Base-by-base conservation (phyloP, 1,284 basidiomycete species). In the Cryptococcus wingfieldii region DNA sequence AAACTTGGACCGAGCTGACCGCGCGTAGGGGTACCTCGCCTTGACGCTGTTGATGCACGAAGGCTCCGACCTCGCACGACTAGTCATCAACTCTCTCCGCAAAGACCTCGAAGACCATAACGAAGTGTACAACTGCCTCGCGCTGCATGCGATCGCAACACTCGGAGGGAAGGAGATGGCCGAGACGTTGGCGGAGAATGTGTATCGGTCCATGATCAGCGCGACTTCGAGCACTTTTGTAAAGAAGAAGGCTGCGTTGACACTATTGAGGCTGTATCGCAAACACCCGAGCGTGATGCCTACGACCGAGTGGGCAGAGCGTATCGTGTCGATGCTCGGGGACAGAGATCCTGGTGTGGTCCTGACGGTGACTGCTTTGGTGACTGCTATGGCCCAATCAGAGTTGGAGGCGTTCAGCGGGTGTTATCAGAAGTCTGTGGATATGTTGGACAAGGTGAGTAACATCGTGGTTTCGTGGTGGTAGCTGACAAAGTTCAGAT, bases 131-230 rank as follows among this genome's bases (percentile, higher is more conserved):
- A 98, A 98, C 70, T 98, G 96, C 72, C 82, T 99, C 50, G 96
- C 96, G 1, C 78, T 99, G 51, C 96, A 99, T 70, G 96, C 95
- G 2, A 97, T 99, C 63, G 96, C 96, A 14, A 98, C 97, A 70
- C 90, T 99, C 28, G 96, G 95, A 50, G 91, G 94, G 38, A 89
- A 87, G 69, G 96, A 98, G 77, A 98, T 99, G 92, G 94, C 96
- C 12, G 96, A 98, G 72, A 87, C 93, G 7, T 80, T 99, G 45
- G 86, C 84, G 7, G 90, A 90, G 63, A 91, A 95, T 65, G 96
- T 98, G 0, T 94, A 98, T 76, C 84, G 94, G 47, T 80, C 96
- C 27, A 81, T 99, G 58, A 98, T 99, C 68, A 97, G 93, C 63
- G 91, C 92, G 91, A 98, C 95, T 10, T 98, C 96, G 0, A 85